A percentile compares a stretch with the other conserved stretches of the same genome.
These are phyloP conservation scores for Beta macrorhiza DNA, from an alignment of 179 eudicot species.

Conservation along the genomic window DNA sequence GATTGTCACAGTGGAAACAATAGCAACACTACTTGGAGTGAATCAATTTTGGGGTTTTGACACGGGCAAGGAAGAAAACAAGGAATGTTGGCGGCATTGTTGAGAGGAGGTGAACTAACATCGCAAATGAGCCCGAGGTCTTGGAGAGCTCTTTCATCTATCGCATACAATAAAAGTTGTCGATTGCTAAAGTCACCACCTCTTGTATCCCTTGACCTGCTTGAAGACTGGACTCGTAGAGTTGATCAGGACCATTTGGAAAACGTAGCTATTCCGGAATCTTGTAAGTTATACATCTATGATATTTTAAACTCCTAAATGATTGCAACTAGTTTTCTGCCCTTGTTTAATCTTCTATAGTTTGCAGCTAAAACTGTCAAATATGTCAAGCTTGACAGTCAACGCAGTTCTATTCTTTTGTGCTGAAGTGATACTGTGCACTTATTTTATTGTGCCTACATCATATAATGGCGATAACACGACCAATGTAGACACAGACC, in stretches of 20 bases:
- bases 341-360: background rate
- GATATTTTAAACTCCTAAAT: background rate
- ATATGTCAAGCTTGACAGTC: background rate
- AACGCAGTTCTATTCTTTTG: background rate
- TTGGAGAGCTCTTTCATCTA: conserved; percentile 38
- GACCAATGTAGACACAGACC: no score
- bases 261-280: background rate
- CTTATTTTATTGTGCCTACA: background rate
- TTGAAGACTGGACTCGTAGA: conserved; percentile 47
- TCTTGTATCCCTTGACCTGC: conserved; percentile 56
- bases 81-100: conserved; percentile 22
- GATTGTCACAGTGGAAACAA: background rate
- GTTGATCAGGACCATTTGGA: background rate
- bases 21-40: background rate
- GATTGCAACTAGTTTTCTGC: background rate
- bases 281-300: conserved; percentile 14
- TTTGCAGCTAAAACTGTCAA: background rate
- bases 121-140: conserved; percentile 7
- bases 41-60: background rate
- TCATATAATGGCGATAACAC: background rate
- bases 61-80: background rate
- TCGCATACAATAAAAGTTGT: conserved; percentile 13
- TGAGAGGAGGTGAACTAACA: conserved; percentile 18
- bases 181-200: conserved; percentile 53
- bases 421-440: background rate